Conservation (phyloP, 805 yeast genomes). For the Saccharomycopsis oosterbeekiorum region DNA sequence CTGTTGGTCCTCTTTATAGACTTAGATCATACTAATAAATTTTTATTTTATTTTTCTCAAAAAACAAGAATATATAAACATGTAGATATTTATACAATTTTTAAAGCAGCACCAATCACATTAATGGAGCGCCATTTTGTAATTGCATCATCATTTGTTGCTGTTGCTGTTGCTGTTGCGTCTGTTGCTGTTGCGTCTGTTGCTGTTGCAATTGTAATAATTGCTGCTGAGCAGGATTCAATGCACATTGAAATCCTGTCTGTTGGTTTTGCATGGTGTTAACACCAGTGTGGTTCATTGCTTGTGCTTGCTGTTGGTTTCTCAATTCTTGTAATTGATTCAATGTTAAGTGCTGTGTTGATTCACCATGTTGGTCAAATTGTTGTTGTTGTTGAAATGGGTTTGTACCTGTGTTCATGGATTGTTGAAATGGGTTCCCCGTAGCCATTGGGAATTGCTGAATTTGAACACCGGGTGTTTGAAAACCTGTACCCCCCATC, state of each 20-base stretch:
- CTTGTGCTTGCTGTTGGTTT: slow-evolving; percentile 10
- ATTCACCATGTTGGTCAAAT: not conserved
- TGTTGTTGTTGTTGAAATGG: slow-evolving; percentile 7
- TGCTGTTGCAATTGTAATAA: slow-evolving; percentile 1
- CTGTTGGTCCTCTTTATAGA: too few relatives aligned
- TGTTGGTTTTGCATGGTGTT: slow-evolving; percentile 2
- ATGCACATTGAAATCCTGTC: slow-evolving; percentile 1
- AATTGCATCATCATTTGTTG: slow-evolving; percentile 5
- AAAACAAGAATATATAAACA: too few relatives aligned
- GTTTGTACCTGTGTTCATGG: not conserved
- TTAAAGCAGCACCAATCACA: not conserved
- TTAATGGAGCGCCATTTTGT: not conserved
- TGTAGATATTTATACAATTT: too few relatives aligned
- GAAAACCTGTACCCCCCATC: not conserved
- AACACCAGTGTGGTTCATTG: not conserved
- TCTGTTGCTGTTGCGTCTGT: slow-evolving; percentile 7
- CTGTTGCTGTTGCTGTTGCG: not conserved
- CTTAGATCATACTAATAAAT: too few relatives aligned
- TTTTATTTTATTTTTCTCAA: too few relatives aligned
- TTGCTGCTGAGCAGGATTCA: slow-evolving; percentile 6
- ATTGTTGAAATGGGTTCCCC: slow-evolving; percentile 14
- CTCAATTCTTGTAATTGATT: slow-evolving; percentile 9
- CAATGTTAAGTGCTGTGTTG: slow-evolving; percentile 19
- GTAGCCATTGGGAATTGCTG: slow-evolving; percentile 7
- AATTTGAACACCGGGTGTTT: not conserved